Conservation (phyloP, 192 early-diverging fungal species). For the Rhizophagus clarus region DNA sequence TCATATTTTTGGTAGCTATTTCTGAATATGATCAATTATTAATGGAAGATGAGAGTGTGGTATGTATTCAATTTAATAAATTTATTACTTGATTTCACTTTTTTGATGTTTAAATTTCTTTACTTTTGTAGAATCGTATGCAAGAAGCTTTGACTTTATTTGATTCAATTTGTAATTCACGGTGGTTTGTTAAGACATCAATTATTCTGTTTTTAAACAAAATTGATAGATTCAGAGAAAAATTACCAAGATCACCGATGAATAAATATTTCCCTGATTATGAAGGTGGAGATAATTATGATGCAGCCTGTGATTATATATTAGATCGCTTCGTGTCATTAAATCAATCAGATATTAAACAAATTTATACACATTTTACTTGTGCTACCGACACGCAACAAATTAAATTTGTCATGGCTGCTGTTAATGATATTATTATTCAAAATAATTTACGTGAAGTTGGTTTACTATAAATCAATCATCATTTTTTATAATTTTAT, state of each 20-base stretch:
- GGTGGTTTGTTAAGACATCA: slow-evolving; percentile 97
- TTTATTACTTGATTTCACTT: background rate
- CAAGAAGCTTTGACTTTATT: slow-evolving; percentile 95
- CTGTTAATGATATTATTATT: slow-evolving; percentile 89
- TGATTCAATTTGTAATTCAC: slow-evolving; percentile 96
- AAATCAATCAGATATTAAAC: slow-evolving; percentile 78
- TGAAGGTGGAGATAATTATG: slow-evolving; percentile 67
- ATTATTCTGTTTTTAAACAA: slow-evolving; percentile 99
- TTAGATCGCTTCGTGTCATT: slow-evolving; percentile 79
- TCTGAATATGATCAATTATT: slow-evolving; percentile 95
- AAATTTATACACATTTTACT: slow-evolving; percentile 87
- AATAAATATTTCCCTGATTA: slow-evolving; percentile 91
- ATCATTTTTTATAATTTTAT: too few relatives aligned
- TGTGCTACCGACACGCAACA: slow-evolving; percentile 87
- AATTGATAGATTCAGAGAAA: slow-evolving; percentile 94
- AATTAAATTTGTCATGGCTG: slow-evolving; percentile 89
- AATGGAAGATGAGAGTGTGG: slow-evolving; percentile 93
- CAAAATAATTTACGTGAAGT: slow-evolving; percentile 79
- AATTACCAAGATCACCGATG: slow-evolving; percentile 83
- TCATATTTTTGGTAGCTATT: slow-evolving; percentile 95
- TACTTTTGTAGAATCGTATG: slow-evolving; percentile 80
- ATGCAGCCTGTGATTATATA: slow-evolving; percentile 77
- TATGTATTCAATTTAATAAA: slow-evolving; percentile 37
- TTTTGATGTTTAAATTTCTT: background rate
- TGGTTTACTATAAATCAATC: slow-evolving; percentile 66